A percentile compares a stretch with the other conserved stretches of the same genome.
These are phyloP conservation scores for Geranium rotundifolium DNA, from an alignment of 345 rosid genomes.

Conservation along the genomic window DNA sequence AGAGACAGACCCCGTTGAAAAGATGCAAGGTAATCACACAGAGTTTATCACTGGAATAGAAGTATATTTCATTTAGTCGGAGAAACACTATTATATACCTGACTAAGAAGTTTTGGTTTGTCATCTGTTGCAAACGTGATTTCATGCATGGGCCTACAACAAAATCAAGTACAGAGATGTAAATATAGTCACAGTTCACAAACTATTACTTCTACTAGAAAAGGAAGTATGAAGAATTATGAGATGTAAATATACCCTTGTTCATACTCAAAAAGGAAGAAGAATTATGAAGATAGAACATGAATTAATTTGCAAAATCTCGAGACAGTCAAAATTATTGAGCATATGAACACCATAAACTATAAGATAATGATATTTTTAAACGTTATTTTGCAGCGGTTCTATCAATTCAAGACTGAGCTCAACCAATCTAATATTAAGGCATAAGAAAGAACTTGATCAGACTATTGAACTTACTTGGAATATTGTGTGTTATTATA, in stretches of 20 bases:
- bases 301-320: not conserved
- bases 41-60: no score
- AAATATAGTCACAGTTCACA: not conserved
- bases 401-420: not conserved
- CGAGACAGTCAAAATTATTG: not conserved
- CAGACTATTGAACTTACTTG: no score
- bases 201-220: not conserved
- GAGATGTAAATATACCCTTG: no score
- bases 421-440: not conserved
- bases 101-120: slow-evolving; percentile 95
- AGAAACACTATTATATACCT: slow-evolving; percentile 29
- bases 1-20: not conserved
- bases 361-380: not conserved
- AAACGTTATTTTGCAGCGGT: not conserved
- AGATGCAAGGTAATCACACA: no score
- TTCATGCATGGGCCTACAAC: slow-evolving; percentile 90
- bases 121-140: slow-evolving; percentile 79
- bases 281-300: not conserved
- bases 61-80: not conserved
- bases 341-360: not conserved
- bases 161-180: slow-evolving; percentile 11
- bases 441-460: slow-evolving; percentile 13
- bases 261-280: not conserved
- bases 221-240: no score
- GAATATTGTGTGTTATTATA: slow-evolving; percentile 58